Evolutionary conservation across 805 yeast species (phyloP).

Genomic region (Nakazawaea pomicola): DNA sequence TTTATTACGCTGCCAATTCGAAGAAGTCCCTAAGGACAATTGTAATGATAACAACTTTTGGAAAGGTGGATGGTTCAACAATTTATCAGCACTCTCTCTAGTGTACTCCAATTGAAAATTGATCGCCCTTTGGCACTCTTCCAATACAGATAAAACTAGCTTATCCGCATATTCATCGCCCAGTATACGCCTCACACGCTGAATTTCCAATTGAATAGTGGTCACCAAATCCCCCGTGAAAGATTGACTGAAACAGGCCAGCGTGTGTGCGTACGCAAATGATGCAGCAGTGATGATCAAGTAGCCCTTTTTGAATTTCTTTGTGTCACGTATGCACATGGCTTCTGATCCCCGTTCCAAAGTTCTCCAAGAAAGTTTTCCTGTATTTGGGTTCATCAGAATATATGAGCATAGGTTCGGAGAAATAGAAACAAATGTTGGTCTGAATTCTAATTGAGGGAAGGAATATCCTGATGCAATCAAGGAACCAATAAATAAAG

Average conservation of each 20-base stretch:
- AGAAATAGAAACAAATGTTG: conserved; percentile 38
- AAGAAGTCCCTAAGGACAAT: conserved; percentile 51
- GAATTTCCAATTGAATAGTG: conserved; percentile 45
- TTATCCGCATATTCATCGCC: conserved; percentile 23
- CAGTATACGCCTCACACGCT: conserved; percentile 19
- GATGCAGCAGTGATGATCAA: conserved; percentile 47
- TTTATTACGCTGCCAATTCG: conserved; percentile 33
- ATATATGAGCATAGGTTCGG: conserved; percentile 45
- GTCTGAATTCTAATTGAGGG: conserved; percentile 28
- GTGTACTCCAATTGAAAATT: conserved; percentile 66
- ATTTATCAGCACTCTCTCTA: conserved; percentile 70
- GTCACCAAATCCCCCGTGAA: conserved; percentile 67
- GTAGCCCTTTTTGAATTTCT: conserved; percentile 20
- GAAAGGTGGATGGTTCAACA: conserved; percentile 71
- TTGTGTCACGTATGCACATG: not conserved
- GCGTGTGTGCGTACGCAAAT: conserved; percentile 62
- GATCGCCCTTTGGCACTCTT: conserved; percentile 72
- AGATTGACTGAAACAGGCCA: conserved; percentile 62
- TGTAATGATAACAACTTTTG: conserved; percentile 71
- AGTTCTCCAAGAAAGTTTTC: conserved; percentile 19
- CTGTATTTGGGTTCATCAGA: conserved; percentile 21
- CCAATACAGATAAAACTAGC: conserved; percentile 39
- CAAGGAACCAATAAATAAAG: conserved; percentile 34
- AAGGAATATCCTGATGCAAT: conserved; percentile 53
- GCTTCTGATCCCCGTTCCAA: conserved; percentile 17